Evolutionary conservation across 2,329 filamentous ascomycete genomes (phyloP), one percentile per base, ranked within the genome.

Genomic region (Cladophialophora bantiana): DNA sequence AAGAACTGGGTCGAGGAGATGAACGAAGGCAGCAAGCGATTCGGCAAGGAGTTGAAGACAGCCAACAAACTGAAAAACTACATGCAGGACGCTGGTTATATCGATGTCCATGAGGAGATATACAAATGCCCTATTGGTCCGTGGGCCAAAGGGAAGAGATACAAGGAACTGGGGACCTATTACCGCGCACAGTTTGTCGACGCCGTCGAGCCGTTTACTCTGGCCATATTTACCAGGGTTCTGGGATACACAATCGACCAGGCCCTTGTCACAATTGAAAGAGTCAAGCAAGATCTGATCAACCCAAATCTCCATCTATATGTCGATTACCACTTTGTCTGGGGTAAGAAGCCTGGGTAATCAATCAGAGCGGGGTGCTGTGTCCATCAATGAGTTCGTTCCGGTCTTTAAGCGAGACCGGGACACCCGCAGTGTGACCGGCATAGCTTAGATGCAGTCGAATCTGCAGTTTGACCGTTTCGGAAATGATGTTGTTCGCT

Each of bases 191-290:
- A 74, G 1, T 48, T 77, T 20, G 67, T 75, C 26, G 76, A 78
- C 45, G 70, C 74, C 4, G 70, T 79, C 26, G 77, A 78, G 66
- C 76, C 77, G 12, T 78, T 78, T 61, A 74, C 75, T 0, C 68
- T 79, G 13, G 77, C 77, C 10, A 71, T 79, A 10, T 78, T 77
- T 55, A 79, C 78, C 3, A 72, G 77, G 7, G 72, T 78, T 1
- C 66, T 79, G 20, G 78, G 77, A 0, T 75, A 73, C 58, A 65
- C 70, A 0, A 74, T 68, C 13, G 76, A 79, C 31, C 72, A 77
- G 7, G 73, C 76, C 15, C 13, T 31, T 26, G 48, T 54, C 20
- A 26, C 61, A 6, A 55, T 58, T 15, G 56, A 45, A 18, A 38
- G 55, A 15, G 59, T 67, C 32, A 59, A 59, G 10, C 53, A 45